Conservation (phyloP, 2,329 filamentous ascomycete species). For the Talaromyces atroroseus region DNA sequence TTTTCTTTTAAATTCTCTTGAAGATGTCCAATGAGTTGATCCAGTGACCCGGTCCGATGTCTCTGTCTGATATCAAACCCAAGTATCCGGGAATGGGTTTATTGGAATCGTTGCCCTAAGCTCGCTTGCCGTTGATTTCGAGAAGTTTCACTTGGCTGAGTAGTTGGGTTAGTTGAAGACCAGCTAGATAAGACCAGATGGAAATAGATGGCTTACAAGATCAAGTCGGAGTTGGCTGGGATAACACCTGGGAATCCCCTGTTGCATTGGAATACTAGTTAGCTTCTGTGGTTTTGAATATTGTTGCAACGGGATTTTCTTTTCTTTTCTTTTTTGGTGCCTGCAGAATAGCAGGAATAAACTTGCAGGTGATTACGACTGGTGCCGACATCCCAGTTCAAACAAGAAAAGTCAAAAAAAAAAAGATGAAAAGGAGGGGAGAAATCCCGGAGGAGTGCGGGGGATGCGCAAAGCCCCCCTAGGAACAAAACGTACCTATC, state of each 20-base stretch:
- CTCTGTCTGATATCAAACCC: too few species aligned
- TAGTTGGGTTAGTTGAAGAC: slow-evolving; percentile 5
- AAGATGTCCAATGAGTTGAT: not conserved
- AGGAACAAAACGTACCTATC: slow-evolving; percentile 27
- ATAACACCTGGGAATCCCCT: slow-evolving; percentile 77
- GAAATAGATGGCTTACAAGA: slow-evolving; percentile 63
- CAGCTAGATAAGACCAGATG: not conserved
- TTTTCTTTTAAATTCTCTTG: not conserved
- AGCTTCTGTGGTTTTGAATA: not conserved
- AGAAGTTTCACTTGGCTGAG: slow-evolving; percentile 64
- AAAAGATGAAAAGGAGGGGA: not conserved
- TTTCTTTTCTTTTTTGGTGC: not conserved
- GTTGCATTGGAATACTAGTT: slow-evolving; percentile 6
- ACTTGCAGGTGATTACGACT: slow-evolving; percentile 2
- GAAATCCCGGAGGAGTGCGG: slow-evolving; percentile 4
- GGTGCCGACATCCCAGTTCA: not conserved
- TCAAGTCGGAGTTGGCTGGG: slow-evolving; percentile 65
- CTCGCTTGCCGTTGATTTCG: slow-evolving; percentile 47
- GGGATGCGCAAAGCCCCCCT: not conserved
- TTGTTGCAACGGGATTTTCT: not conserved
- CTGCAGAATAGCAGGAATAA: not conserved
- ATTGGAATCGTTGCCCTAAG: not conserved
- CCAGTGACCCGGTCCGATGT: not conserved
- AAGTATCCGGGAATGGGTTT: not conserved
- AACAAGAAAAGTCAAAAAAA: not conserved